Conservation (phyloP, 176 grass and related monocot species). For the Ampelocalamus luodianensis region DNA sequence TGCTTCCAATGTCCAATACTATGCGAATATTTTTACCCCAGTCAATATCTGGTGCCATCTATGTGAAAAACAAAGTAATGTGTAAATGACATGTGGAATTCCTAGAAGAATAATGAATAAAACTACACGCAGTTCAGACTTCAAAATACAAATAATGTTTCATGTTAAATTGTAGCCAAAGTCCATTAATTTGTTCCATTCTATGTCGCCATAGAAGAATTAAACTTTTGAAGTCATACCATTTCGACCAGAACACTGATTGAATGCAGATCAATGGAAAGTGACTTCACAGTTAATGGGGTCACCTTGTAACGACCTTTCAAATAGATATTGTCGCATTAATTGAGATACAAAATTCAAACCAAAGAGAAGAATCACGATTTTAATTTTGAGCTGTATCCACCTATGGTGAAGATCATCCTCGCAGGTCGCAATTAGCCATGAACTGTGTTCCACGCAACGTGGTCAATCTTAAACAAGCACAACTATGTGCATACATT, state of each 20-base stretch:
- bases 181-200: neutral
- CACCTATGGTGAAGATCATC: neutral
- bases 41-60: constrained; percentile 97
- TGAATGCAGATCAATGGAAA: no score
- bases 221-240: neutral
- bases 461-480: constrained; percentile 29
- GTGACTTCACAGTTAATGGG: no score
- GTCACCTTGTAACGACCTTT: constrained; percentile 15
- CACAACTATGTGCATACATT: neutral
- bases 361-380: neutral
- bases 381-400: neutral
- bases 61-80: constrained; percentile 48
- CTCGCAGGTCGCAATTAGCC: neutral
- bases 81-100: constrained; percentile 10
- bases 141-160: neutral
- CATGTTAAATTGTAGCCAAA: neutral
- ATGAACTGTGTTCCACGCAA: neutral
- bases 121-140: neutral
- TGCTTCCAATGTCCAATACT: constrained; percentile 81
- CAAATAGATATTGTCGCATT: neutral
- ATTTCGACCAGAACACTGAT: no score
- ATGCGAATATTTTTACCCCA: constrained; percentile 95
- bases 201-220: neutral
- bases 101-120: constrained; percentile 10
- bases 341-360: neutral